Evolutionary conservation across 1,139 yeast species (phyloP), one percentile per base, ranked within the genome.

Genomic region (Kodamaea ohmeri): DNA sequence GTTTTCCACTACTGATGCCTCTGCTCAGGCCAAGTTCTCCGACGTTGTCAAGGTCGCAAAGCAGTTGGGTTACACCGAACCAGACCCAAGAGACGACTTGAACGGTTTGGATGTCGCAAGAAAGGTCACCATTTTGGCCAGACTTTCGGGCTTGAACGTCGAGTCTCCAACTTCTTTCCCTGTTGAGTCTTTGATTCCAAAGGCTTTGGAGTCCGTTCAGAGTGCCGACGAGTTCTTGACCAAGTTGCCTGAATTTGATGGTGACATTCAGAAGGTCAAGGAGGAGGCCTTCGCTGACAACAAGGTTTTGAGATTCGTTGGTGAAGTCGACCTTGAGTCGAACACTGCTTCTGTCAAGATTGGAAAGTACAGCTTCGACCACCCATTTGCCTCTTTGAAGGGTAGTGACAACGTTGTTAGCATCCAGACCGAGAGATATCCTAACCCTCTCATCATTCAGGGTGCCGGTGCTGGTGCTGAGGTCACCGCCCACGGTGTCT

Each of bases 391-490:
- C 32, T 76, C 96, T 3, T 76, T 94, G 60, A 85, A 87, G 69
- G 97, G 97, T 35, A 85, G 96, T 47, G 97, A 92, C 61, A 94
- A 94, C 58, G 96, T 94, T 43, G 85, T 94, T 45, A 80, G 97
- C 14, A 85, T 92, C 66, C 84, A 82, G 61, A 83, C 97, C 25
- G 80, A 85, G 53, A 85, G 98, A 68, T 92, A 92, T 65, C 78
- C 85, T 34, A 88, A 87, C 63, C 98, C 98, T 41, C 75, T 92
- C 61, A 84, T 92, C 48, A 76, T 92, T 51, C 98, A 92, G 73
- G 98, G 99, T 64, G 98, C 98, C 30, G 98, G 96, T 63, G 98
- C 98, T 25, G 98, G 98, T 65, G 96, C 96, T 43, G 97, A 83
- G 30, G 97, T 92, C 39, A 92, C 99, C 39, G 98, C 99, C 44